These are phyloP conservation scores for Pseudogymnoascus sp. DNA, from an alignment of 2,329 filamentous ascomycete genomes.

Conservation along the genomic window DNA sequence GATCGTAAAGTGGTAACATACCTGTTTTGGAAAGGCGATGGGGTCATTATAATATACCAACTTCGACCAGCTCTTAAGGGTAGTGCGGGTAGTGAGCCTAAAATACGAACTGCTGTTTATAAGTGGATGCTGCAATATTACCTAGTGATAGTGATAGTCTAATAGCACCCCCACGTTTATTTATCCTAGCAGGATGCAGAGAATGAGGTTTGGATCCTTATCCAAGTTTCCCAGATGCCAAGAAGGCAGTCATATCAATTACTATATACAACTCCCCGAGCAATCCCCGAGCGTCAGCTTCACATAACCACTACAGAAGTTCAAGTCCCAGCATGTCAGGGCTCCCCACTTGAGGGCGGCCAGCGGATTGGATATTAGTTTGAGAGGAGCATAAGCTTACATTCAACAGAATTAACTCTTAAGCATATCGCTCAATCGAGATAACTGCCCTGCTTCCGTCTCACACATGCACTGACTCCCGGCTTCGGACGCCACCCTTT, in stretches of 20 bases:
- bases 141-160: background rate
- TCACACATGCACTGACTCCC: background rate
- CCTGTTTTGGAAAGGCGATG: background rate
- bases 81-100: background rate
- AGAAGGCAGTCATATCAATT: background rate
- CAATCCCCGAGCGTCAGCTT: background rate
- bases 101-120: background rate
- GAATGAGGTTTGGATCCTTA: background rate
- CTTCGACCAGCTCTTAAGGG: background rate
- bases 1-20: background rate
- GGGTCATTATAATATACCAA: background rate
- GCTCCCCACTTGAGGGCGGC: background rate
- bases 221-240: background rate
- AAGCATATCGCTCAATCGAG: background rate
- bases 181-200: background rate
- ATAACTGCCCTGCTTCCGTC: conserved; percentile 9
- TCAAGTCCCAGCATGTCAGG: background rate
- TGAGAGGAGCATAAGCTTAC: conserved; percentile 23
- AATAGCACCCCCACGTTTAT: background rate
- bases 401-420: conserved; percentile 28
- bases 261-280: background rate
- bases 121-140: too few species aligned
- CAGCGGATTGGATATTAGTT: conserved; percentile 13
- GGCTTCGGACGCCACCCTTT: background rate
- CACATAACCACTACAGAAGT: background rate